These are phyloP conservation scores for Daldinia eschscholtzii DNA, from an alignment of 2,329 filamentous ascomycete genomes.

Conservation along the genomic window DNA sequence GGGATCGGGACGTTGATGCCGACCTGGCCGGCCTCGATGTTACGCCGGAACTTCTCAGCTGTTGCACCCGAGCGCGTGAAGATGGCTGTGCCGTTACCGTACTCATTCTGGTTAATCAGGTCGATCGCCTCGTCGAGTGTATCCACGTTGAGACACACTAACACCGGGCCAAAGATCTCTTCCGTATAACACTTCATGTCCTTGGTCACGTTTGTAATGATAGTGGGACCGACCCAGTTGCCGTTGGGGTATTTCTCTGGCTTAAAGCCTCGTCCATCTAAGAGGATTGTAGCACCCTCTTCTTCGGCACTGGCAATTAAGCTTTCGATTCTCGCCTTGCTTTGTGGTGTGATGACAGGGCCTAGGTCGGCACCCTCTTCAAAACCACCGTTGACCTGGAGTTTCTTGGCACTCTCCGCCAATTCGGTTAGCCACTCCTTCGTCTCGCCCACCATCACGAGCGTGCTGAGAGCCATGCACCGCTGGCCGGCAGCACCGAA, in stretches of 20 bases:
- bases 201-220: slow-evolving; percentile 83
- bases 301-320: slow-evolving; percentile 82
- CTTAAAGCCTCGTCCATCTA: slow-evolving; percentile 81
- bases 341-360: slow-evolving; percentile 83
- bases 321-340: slow-evolving; percentile 81
- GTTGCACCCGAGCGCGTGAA: slow-evolving; percentile 84
- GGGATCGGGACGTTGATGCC: slow-evolving; percentile 88
- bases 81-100: slow-evolving; percentile 88
- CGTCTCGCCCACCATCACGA: slow-evolving; percentile 87
- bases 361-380: slow-evolving; percentile 84
- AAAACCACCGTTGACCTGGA: slow-evolving; percentile 84
- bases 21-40: slow-evolving; percentile 87
- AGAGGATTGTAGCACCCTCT: slow-evolving; percentile 84
- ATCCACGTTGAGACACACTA: slow-evolving; percentile 83
- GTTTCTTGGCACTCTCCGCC: slow-evolving; percentile 78
- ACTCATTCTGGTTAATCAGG: slow-evolving; percentile 87
- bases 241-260: slow-evolving; percentile 85
- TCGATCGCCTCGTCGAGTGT: slow-evolving; percentile 84
- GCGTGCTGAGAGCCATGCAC: slow-evolving; percentile 87
- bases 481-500: slow-evolving; percentile 88
- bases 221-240: slow-evolving; percentile 87
- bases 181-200: slow-evolving; percentile 88
- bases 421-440: slow-evolving; percentile 85
- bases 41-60: slow-evolving; percentile 81
- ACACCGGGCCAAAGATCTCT: slow-evolving; percentile 87